Evolutionary conservation across 2,329 filamentous ascomycete species (phyloP).

Genomic region (Talaromyces sp.): DNA sequence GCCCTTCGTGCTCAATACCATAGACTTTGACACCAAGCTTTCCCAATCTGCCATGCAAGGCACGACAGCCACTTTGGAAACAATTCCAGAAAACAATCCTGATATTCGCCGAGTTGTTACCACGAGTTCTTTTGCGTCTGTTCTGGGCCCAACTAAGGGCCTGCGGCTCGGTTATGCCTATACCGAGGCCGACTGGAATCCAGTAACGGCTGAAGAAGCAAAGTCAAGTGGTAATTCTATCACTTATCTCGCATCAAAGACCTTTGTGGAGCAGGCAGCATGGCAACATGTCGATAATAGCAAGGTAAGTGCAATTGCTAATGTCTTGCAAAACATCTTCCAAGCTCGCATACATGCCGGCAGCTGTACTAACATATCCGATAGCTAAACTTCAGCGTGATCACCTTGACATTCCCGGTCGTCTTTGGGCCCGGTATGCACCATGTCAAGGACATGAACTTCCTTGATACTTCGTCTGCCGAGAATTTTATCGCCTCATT

Average conservation of each 20-base stretch:
- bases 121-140: slow-evolving; percentile 61
- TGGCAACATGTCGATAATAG: slow-evolving; percentile 53
- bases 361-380: slow-evolving; percentile 32
- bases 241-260: slow-evolving; percentile 6
- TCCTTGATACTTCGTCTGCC: slow-evolving; percentile 66
- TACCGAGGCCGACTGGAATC: slow-evolving; percentile 35
- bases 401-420: slow-evolving; percentile 54
- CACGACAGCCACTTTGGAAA: slow-evolving; percentile 55
- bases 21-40: slow-evolving; percentile 21
- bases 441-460: slow-evolving; percentile 55
- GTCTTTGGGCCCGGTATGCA: slow-evolving; percentile 61
- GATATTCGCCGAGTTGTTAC: slow-evolving; percentile 66
- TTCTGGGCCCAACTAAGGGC: slow-evolving; percentile 28
- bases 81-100: slow-evolving; percentile 54
- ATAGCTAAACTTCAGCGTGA: slow-evolving; percentile 53
- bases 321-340: not conserved
- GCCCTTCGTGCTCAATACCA: slow-evolving; percentile 65
- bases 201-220: slow-evolving; percentile 29
- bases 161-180: slow-evolving; percentile 34
- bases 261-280: slow-evolving; percentile 50
- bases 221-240: not conserved
- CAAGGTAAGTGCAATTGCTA: not conserved
- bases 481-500: slow-evolving; percentile 59
- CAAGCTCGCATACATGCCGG: not conserved
- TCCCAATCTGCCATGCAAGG: slow-evolving; percentile 50